Percentiles rank a stretch among this genome's conserved stretches.
Evolutionary conservation across 768 basidiomycete species (phyloP).

Genomic region (Mycena floridula): DNA sequence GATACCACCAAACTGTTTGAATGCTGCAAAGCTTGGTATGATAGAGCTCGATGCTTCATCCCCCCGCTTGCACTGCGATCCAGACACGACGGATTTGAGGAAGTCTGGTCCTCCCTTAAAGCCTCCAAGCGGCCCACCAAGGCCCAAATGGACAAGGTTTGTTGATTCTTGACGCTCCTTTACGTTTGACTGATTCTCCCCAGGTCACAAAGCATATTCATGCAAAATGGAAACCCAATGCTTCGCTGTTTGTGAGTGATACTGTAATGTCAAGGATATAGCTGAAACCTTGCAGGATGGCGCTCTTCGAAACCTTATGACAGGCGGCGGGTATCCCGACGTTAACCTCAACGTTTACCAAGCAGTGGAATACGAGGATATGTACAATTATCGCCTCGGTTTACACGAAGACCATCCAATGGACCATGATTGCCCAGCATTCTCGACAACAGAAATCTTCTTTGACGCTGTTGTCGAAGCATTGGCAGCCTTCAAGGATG

Average conservation of each 20-base stretch:
- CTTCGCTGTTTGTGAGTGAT: background rate
- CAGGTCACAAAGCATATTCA: background rate
- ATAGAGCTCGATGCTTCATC: background rate
- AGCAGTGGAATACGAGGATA: too few species aligned
- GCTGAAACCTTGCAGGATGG: background rate
- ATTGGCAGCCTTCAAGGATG: conserved; percentile 1
- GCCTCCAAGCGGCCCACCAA: background rate
- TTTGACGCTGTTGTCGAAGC: background rate
- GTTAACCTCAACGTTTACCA: conserved; percentile 1
- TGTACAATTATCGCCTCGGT: background rate
- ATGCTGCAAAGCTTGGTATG: too few species aligned
- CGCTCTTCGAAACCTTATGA: background rate
- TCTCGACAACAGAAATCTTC: background rate
- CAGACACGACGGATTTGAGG: background rate
- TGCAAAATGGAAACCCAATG: background rate
- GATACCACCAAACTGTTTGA: too few species aligned
- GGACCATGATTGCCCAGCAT: background rate
- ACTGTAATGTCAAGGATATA: too few species aligned
- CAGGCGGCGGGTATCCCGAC: conserved; percentile 3
- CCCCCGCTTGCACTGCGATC: background rate
- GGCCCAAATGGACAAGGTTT: background rate
- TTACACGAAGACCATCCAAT: background rate
- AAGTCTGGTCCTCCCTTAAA: background rate
- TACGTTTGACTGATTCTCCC: background rate
- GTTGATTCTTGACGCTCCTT: background rate